These are phyloP conservation scores for Paramecium primaurelia DNA, from an alignment of 73 alveolate genomes.

Conservation along the genomic window DNA sequence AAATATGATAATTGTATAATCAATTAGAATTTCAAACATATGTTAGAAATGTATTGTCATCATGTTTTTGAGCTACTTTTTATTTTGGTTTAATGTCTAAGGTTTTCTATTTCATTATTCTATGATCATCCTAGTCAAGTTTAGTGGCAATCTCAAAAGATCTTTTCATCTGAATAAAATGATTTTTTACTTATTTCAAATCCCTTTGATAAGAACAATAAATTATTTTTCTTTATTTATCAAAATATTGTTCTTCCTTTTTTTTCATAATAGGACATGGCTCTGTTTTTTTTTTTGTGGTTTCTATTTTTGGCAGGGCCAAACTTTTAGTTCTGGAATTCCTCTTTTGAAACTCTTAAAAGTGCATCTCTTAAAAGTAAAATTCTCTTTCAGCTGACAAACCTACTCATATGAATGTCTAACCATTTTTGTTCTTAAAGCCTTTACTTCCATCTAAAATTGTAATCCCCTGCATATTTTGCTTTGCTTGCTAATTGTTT, in stretches of 20 bases:
- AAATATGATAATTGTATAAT: not conserved
- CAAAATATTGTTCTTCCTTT: not conserved
- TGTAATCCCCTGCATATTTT: constrained; percentile 7
- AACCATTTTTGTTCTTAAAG: constrained; percentile 11
- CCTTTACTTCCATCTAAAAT: constrained; percentile 2
- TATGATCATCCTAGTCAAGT: not conserved
- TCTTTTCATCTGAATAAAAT: not conserved
- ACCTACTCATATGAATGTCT: not conserved
- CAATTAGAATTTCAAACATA: not conserved
- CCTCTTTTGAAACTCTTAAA: not conserved
- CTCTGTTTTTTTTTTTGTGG: not conserved
- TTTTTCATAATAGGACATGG: not conserved
- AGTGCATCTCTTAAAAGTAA: not conserved
- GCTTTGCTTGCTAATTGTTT: not conserved
- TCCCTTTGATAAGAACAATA: constrained; percentile 20
- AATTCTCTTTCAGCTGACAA: constrained; percentile 32
- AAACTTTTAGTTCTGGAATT: not conserved
- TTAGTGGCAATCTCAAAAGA: constrained; percentile 10
- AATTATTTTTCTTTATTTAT: not conserved
- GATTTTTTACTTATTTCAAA: not conserved
- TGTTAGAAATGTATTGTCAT: not conserved
- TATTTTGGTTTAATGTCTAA: not conserved
- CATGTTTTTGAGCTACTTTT: not conserved
- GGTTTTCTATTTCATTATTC: constrained; percentile 27
- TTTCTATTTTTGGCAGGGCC: not conserved